Percentiles rank a stretch among this genome's conserved stretches.
These are phyloP conservation scores for Aspergillus ellipticus DNA, from an alignment of 495 filamentous ascomycete species.

Conservation along the genomic window DNA sequence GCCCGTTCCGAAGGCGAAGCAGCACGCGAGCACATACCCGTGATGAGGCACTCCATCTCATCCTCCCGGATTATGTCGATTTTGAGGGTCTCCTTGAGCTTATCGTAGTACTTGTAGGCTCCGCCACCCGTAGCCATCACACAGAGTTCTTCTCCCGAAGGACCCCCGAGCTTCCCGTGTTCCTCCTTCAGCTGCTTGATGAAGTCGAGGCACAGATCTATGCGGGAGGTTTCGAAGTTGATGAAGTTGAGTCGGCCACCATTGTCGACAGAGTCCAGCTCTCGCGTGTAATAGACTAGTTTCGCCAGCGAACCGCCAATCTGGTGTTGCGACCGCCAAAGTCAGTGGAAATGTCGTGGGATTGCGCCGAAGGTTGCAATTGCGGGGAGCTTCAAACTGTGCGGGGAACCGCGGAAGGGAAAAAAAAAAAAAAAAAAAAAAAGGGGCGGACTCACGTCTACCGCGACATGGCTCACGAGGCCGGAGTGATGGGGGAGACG, in stretches of 20 bases:
- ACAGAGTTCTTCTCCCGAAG: conserved; percentile 60
- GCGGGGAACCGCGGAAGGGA: conserved; percentile 28
- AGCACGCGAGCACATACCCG: conserved; percentile 53
- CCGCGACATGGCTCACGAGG: conserved; percentile 90
- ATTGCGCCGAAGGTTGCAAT: conserved; percentile 13
- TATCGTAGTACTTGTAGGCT: conserved; percentile 92
- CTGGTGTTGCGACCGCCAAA: conserved; percentile 39
- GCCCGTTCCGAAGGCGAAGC: too few relatives aligned
- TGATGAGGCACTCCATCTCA: conserved; percentile 98
- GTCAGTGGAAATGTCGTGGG: conserved; percentile 20
- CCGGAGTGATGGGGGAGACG: conserved; percentile 91
- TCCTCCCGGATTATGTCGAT: conserved; percentile 90
- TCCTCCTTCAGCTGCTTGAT: conserved; percentile 78
- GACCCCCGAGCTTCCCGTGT: conserved; percentile 69
- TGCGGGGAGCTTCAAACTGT: conserved; percentile 32
- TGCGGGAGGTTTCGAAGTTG: conserved; percentile 90
- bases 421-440: conserved; percentile 15
- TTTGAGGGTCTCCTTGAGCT: conserved; percentile 71
- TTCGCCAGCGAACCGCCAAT: conserved; percentile 95
- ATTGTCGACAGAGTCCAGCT: conserved; percentile 69
- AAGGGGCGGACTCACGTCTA: conserved; percentile 66
- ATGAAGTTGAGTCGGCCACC: conserved; percentile 92
- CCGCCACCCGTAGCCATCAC: conserved; percentile 95
- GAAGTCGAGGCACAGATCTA: conserved; percentile 86
- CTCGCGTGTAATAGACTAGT: conserved; percentile 93